Base-by-base conservation (phyloP, 1,284 basidiomycete genomes). In the Agroathelia rolfsii region DNA sequence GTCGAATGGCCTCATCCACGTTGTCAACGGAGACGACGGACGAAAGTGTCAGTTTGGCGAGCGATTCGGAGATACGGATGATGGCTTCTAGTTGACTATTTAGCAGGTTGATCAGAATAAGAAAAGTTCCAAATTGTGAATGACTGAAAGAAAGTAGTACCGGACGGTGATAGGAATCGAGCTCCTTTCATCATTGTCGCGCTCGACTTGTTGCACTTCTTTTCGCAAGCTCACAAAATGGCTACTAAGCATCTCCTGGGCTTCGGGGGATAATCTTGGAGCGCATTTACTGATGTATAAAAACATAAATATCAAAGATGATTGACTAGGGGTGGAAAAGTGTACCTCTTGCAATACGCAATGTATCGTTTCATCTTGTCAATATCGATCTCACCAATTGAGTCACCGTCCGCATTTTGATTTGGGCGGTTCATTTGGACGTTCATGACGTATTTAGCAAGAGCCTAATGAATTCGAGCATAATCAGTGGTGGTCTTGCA, bases 291-390 rank as follows among this genome's bases (percentile, higher is more conserved):
- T 93, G 38, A 3, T 18, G 2, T 26, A 24, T 13, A 3, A 18
- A 25, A 24, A 34, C n/a, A 6, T n/a, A n/a, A 19, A 28, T 8
- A 3, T 20, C 5, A 24, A 16, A 18, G 17, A 28, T 5, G 10
- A 25, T 9, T 14, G 30, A 28, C 7, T 7, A 24, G 10, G 19
- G 12, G 18, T 11, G 19, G 7, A 38, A 28, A 15, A 1, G 56
- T 71, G 41, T 52, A 86, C 87, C 79, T 76, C 61, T 97, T 97
- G 71, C 88, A 94, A 56, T 89, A 98, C 8, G 90, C 77, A 41
- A 98, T 86, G 53, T 89, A 99, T 41, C 89, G 76, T 64, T 95
- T 97, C 95, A 99, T 98, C 63, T 90, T 93, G 51, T 96, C 93
- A 28, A 98, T 72, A 50, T 90, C 85, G 39, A 99, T 88, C 58